Evolutionary conservation across 2,329 filamentous ascomycete species (phyloP).

Genomic region (Fusarium brevicatenulatum): DNA sequence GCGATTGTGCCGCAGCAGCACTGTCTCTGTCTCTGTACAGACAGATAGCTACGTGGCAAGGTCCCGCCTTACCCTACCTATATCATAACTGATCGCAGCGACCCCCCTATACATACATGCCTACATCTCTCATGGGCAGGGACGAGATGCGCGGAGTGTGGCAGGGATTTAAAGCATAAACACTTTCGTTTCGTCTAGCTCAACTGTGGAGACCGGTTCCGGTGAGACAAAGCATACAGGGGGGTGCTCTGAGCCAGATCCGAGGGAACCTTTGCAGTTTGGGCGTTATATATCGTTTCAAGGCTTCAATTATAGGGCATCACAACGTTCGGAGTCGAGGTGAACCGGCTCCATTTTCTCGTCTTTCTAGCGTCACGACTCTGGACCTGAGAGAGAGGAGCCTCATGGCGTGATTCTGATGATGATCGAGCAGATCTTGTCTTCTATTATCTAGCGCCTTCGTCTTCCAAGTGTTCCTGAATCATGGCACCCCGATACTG

Average conservation of each 20-base stretch:
- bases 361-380: slow-evolving; percentile 16
- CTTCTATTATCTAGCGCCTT: slow-evolving; percentile 34
- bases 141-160: slow-evolving; percentile 24
- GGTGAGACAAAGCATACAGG: slow-evolving; percentile 37
- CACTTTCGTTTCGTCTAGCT: slow-evolving; percentile 36
- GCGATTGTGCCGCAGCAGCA: slow-evolving; percentile 19
- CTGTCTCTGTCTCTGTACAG: neutral
- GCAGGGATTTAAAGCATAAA: slow-evolving; percentile 33
- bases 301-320: slow-evolving; percentile 36
- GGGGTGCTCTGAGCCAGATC: slow-evolving; percentile 25
- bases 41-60: slow-evolving; percentile 35
- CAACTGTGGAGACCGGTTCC: slow-evolving; percentile 35
- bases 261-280: slow-evolving; percentile 34
- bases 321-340: neutral
- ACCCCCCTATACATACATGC: slow-evolving; percentile 5
- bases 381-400: slow-evolving; percentile 26
- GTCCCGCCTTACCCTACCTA: slow-evolving; percentile 29
- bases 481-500: slow-evolving; percentile 14
- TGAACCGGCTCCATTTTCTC: slow-evolving; percentile 28
- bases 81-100: slow-evolving; percentile 28
- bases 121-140: slow-evolving; percentile 21
- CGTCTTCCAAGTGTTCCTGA: slow-evolving; percentile 19
- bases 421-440: slow-evolving; percentile 38
- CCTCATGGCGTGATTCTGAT: slow-evolving; percentile 37
- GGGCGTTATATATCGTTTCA: slow-evolving; percentile 28